A percentile compares a stretch with the other conserved stretches of the same genome.
These are phyloP conservation scores for Begonia loranthoides DNA, from an alignment of 306 rosid species.

Conservation along the genomic window DNA sequence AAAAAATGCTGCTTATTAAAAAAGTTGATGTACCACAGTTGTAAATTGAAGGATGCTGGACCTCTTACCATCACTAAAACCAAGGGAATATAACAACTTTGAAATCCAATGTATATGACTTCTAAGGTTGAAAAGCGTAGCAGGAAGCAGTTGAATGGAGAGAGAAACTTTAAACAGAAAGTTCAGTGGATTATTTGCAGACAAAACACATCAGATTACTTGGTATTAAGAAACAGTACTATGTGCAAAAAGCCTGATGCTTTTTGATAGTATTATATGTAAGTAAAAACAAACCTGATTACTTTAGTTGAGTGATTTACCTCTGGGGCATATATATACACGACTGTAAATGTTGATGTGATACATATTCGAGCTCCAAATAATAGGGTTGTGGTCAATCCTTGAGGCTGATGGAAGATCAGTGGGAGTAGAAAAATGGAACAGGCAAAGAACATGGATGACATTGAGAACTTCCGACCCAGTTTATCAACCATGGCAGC, in stretches of 20 bases:
- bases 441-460: slow-evolving; percentile 68
- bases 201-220: not conserved
- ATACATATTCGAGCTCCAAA: slow-evolving; percentile 98
- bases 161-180: no score
- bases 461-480: slow-evolving; percentile 85
- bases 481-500: slow-evolving; percentile 73
- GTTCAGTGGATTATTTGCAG: not conserved
- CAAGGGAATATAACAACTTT: no score
- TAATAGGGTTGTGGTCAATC: slow-evolving; percentile 57
- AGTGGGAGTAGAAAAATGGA: slow-evolving; percentile 74
- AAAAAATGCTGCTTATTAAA: no score
- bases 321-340: slow-evolving; percentile 97
- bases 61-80: no score
- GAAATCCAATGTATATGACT: no score
- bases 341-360: slow-evolving; percentile 66
- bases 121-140: no score
- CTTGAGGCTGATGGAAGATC: slow-evolving; percentile 41
- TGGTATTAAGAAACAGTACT: not conserved
- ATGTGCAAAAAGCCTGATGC: not conserved
- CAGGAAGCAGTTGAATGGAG: no score
- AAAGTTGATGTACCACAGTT: no score
- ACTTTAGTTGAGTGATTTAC: slow-evolving; percentile 20
- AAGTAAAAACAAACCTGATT: not conserved
- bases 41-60: no score
- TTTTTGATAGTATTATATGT: not conserved